phyloP scores from a whole-genome alignment of 1,139 yeast genomes.

The Yamadazyma diospyri region DNA sequence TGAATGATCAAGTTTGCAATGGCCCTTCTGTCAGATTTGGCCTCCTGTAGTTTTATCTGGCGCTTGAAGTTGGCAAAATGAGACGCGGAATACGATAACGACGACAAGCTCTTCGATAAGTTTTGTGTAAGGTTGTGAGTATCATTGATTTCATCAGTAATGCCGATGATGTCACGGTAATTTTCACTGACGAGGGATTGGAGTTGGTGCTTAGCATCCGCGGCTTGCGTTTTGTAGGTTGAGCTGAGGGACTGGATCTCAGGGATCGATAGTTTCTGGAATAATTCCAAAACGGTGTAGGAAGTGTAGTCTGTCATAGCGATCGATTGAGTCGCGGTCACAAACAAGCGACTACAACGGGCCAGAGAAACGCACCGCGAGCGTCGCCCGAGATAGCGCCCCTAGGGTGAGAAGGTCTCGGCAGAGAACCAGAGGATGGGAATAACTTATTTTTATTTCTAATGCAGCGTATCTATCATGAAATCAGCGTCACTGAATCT shows the following conservation, averaged over 20 bases:
- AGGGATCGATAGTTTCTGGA: conserved; percentile 28
- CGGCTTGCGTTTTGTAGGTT: conserved; percentile 23
- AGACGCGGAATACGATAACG: conserved; percentile 31
- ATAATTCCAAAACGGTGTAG: conserved; percentile 31
- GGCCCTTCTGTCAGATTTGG: conserved; percentile 16
- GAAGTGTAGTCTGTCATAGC: conserved; percentile 3
- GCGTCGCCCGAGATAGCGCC: no score
- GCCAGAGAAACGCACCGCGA: no score
- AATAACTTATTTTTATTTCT: conserved; percentile 4
- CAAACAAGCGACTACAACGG: no score
- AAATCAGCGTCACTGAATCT: no score
- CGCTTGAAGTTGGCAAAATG: conserved; percentile 26
- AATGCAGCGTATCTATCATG: conserved; percentile 3
- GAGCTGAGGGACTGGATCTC: conserved; percentile 32
- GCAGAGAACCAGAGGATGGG: neutral
- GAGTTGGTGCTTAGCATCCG: conserved; percentile 36
- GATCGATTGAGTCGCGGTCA: no score
- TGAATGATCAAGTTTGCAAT: conserved; percentile 11
- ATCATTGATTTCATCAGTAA: conserved; percentile 63
- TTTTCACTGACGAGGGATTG: conserved; percentile 60
- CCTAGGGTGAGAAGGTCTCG: no score
- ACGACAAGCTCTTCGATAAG: conserved; percentile 27
- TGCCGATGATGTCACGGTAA: conserved; percentile 62
- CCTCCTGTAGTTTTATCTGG: neutral
- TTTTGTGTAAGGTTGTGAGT: conserved; percentile 43